These are phyloP conservation scores for Polysphondylium violaceum DNA, from an alignment of 78 protist species.

Conservation along the genomic window DNA sequence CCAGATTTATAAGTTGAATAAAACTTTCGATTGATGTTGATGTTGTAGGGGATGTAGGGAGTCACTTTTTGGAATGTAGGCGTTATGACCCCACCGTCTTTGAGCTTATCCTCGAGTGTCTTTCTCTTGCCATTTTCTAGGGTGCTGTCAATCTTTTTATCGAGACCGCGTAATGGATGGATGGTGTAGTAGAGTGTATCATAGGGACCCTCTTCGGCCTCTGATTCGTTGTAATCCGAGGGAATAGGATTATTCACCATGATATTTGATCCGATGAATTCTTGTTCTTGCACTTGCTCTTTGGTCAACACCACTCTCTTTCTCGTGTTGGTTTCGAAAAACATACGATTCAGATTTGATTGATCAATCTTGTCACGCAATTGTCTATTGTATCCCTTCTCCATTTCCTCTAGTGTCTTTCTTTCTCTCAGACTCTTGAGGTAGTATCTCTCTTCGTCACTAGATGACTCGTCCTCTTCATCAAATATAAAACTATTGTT, in stretches of 20 bases:
- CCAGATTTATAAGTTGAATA: slow-evolving; percentile 33
- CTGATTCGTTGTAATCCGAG: not conserved
- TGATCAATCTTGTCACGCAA: slow-evolving; percentile 59
- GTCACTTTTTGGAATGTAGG: slow-evolving; percentile 10
- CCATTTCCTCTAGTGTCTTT: slow-evolving; percentile 48
- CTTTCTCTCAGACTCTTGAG: slow-evolving; percentile 29
- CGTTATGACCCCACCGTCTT: slow-evolving; percentile 31
- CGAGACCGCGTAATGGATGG: slow-evolving; percentile 51
- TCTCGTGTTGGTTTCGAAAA: slow-evolving; percentile 35
- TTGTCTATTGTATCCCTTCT: slow-evolving; percentile 50
- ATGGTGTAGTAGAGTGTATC: slow-evolving; percentile 43
- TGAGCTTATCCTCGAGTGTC: slow-evolving; percentile 25
- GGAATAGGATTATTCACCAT: not conserved
- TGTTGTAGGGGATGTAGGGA: slow-evolving; percentile 31
- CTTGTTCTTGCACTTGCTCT: slow-evolving; percentile 39
- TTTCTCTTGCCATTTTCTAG: slow-evolving; percentile 14
- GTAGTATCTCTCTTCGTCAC: slow-evolving; percentile 48
- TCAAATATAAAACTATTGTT: not conserved
- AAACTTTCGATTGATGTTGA: slow-evolving; percentile 29
- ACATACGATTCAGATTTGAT: slow-evolving; percentile 21
- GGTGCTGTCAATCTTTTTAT: not conserved
- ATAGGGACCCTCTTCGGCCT: slow-evolving; percentile 32
- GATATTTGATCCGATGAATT: slow-evolving; percentile 26
- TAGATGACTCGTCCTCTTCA: slow-evolving; percentile 50
- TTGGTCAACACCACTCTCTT: slow-evolving; percentile 10